A percentile compares a stretch with the other conserved stretches of the same genome.
Evolutionary conservation across 257 asterid genomes (phyloP).

Genomic region (Voacanga thouarsii): DNA sequence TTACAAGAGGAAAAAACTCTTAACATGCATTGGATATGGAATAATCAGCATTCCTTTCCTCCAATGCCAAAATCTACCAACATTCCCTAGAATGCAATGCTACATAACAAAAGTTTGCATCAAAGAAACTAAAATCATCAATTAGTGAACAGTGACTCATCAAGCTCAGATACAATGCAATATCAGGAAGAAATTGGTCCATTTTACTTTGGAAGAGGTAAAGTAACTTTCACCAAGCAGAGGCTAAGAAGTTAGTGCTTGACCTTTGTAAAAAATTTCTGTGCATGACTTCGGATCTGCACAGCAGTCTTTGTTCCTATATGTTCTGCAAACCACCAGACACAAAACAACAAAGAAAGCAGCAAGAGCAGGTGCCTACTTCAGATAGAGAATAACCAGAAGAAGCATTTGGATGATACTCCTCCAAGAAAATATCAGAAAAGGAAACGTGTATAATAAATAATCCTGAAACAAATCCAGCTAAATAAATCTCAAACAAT

Average conservation of each 20-base stretch:
- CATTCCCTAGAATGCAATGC: background rate
- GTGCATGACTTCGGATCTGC: slow-evolving; percentile 99
- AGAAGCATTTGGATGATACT: slow-evolving; percentile 12
- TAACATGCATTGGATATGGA: background rate
- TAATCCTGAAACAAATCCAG: background rate
- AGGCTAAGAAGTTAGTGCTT: slow-evolving; percentile 38
- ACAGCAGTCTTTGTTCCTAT: slow-evolving; percentile 99
- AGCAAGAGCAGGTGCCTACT: slow-evolving; percentile 38
- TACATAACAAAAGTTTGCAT: background rate
- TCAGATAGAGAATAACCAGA: slow-evolving; percentile 34
- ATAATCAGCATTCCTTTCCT: background rate
- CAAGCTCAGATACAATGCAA: background rate
- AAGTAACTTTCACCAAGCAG: slow-evolving; percentile 24
- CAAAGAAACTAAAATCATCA: background rate
- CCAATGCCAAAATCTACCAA: background rate
- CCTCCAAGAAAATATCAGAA: slow-evolving; percentile 11
- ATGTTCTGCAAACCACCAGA: slow-evolving; percentile 80
- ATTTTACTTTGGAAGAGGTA: background rate
- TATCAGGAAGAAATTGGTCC: background rate
- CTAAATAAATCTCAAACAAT: background rate
- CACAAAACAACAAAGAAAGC: slow-evolving; percentile 27
- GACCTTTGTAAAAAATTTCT: slow-evolving; percentile 96
- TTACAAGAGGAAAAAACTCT: background rate
- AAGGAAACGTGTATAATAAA: background rate
- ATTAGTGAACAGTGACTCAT: background rate